These are phyloP conservation scores for Spergularia azorica DNA, from an alignment of 179 eudicot genomes.

Conservation along the genomic window DNA sequence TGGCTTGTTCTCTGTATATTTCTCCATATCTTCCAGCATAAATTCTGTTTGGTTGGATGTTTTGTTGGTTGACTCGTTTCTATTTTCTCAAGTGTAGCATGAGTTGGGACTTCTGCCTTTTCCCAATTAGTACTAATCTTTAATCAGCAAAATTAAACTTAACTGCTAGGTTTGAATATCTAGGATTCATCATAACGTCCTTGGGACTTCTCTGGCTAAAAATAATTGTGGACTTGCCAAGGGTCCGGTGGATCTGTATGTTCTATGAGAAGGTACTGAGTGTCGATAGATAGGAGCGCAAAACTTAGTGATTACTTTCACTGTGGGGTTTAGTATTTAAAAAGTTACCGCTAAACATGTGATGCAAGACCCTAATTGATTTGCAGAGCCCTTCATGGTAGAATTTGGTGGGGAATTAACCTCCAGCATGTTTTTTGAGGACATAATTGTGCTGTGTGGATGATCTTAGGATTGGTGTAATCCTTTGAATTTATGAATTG, in stretches of 20 bases:
- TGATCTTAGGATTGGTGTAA: not conserved
- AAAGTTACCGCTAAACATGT: not conserved
- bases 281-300: not conserved
- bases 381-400: not conserved
- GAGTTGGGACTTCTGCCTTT: not conserved
- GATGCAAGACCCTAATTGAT: not conserved
- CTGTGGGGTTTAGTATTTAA: not conserved
- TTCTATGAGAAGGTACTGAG: not conserved
- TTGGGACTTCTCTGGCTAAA: slow-evolving; percentile 4
- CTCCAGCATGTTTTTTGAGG: not conserved
- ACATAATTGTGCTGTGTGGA: not conserved
- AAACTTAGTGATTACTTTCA: not conserved
- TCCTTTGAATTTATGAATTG: not conserved
- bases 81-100: not conserved
- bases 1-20: not conserved
- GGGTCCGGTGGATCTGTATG: not conserved
- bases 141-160: not conserved
- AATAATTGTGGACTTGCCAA: not conserved
- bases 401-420: not conserved
- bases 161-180: not conserved
- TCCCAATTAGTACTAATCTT: not conserved
- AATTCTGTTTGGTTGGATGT: not conserved
- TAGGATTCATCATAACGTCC: not conserved
- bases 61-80: not conserved
- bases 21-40: not conserved